A percentile compares a stretch with the other conserved stretches of the same genome.
phyloP scores from a whole-genome alignment of 75 land plant species.

The Gnetum montanum region DNA sequence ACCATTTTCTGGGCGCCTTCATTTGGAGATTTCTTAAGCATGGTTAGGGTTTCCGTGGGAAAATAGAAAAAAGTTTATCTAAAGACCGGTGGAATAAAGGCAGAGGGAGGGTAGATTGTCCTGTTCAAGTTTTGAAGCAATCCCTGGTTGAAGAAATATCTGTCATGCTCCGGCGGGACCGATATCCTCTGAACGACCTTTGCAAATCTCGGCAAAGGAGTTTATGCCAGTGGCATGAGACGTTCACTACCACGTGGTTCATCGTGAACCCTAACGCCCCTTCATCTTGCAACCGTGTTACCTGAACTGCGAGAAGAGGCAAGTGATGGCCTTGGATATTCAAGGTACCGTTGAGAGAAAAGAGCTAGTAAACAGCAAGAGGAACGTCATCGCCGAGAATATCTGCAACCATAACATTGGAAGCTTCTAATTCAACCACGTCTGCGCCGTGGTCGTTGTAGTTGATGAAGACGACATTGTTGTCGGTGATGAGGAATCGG shows the following conservation, averaged over 20 bases:
- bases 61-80: conserved; percentile 38
- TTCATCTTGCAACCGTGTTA: conserved; percentile 26
- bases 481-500: too few species aligned
- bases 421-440: conserved; percentile 19
- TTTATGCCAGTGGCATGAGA: conserved; percentile 66
- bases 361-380: conserved; percentile 5
- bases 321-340: conserved; percentile 9
- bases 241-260: conserved; percentile 52
- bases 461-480: too few species aligned
- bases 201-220: too few species aligned
- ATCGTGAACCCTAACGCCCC: too few species aligned
- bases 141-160: not conserved
- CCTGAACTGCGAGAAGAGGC: conserved; percentile 15
- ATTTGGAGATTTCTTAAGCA: conserved; percentile 29
- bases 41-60: conserved; percentile 14
- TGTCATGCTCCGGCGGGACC: conserved; percentile 7
- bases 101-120: not conserved
- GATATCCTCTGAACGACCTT: conserved; percentile 24
- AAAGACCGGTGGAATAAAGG: conserved; percentile 4
- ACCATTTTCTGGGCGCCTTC: too few species aligned
- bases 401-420: conserved; percentile 7
- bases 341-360: conserved; percentile 1
- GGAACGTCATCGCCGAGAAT: conserved; percentile 5
- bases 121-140: too few species aligned
- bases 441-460: conserved; percentile 27